A percentile compares a stretch with the other conserved stretches of the same genome.
phyloP scores from a whole-genome alignment of 2,329 filamentous ascomycete genomes.

The Cladophialophora bantiana region DNA sequence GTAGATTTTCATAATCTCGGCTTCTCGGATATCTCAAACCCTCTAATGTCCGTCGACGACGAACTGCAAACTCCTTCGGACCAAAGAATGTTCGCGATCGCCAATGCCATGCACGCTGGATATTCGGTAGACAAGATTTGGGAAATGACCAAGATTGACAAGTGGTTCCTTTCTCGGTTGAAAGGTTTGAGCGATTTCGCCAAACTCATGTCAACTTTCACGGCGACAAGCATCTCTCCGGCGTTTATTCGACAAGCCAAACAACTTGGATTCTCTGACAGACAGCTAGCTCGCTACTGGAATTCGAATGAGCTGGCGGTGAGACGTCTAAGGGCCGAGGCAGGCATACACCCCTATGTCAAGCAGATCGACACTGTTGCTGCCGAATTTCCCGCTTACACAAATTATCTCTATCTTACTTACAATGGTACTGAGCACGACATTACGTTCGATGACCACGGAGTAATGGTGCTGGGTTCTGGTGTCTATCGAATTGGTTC shows the following conservation, averaged over 20 bases:
- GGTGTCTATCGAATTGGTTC: constrained; percentile 97
- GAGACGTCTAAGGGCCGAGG: constrained; percentile 81
- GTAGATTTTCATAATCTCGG: constrained; percentile 96
- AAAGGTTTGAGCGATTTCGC: constrained; percentile 90
- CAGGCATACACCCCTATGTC: constrained; percentile 84
- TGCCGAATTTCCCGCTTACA: constrained; percentile 91
- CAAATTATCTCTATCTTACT: constrained; percentile 95
- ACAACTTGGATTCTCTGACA: constrained; percentile 91
- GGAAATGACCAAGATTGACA: constrained; percentile 98
- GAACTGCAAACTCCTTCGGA: constrained; percentile 97
- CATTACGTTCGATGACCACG: constrained; percentile 82
- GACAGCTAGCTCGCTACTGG: constrained; percentile 92
- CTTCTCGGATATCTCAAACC: constrained; percentile 82
- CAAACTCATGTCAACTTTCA: constrained; percentile 75
- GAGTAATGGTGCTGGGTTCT: constrained; percentile 94
- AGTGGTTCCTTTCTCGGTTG: constrained; percentile 94
- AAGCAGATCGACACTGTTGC: constrained; percentile 99
- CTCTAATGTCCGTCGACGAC: constrained; percentile 93
- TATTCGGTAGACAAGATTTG: constrained; percentile 97
- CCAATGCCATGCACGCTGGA: constrained; percentile 93
- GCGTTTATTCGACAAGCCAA: constrained; percentile 82
- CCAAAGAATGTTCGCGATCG: constrained; percentile 95
- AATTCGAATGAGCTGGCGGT: constrained; percentile 93
- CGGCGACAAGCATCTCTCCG: constrained; percentile 69
- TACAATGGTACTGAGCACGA: constrained; percentile 93